Percentiles rank a stretch among this genome's conserved stretches.
phyloP scores from a whole-genome alignment of 2,329 filamentous ascomycete species.

The Calonectria naviculata region DNA sequence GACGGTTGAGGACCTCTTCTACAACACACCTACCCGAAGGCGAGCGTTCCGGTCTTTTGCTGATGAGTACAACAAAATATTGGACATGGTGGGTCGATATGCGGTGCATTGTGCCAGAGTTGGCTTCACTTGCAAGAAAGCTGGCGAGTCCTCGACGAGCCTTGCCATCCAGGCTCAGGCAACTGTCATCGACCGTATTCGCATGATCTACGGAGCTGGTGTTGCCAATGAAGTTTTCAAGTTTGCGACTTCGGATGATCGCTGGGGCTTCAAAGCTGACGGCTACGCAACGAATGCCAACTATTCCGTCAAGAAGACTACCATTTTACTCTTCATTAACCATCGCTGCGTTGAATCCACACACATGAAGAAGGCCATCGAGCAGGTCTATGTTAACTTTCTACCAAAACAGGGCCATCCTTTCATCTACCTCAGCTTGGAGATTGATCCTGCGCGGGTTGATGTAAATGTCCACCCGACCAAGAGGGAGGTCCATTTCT shows the following conservation, averaged over 20 bases:
- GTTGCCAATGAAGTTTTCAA: constrained; percentile 91
- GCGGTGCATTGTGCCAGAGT: constrained; percentile 93
- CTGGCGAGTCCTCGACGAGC: constrained; percentile 86
- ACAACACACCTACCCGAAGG: constrained; percentile 90
- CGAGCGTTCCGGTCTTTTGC: constrained; percentile 90
- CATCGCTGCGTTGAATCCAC: constrained; percentile 93
- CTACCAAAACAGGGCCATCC: constrained; percentile 95
- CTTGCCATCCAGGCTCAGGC: constrained; percentile 83
- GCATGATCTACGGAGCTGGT: constrained; percentile 85
- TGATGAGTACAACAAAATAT: constrained; percentile 97
- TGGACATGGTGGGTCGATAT: constrained; percentile 94
- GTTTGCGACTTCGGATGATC: constrained; percentile 76
- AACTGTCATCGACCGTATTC: constrained; percentile 82
- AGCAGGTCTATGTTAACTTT: constrained; percentile 89
- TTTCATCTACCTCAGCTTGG: constrained; percentile 90
- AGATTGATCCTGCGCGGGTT: constrained; percentile 91
- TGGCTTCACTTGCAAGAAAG: constrained; percentile 96
- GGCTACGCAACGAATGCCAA: constrained; percentile 94
- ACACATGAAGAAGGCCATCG: constrained; percentile 87
- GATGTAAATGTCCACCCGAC: constrained; percentile 99
- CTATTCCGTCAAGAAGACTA: constrained; percentile 91
- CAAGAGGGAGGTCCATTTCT: constrained; percentile 95
- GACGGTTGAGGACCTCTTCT: constrained; percentile 96
- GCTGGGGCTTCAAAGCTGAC: constrained; percentile 85
- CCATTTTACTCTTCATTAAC: constrained; percentile 93